Evolutionary conservation across 176 grass and related monocot genomes (phyloP), one percentile per base, ranked within the genome.

Genomic region (Rhynchospora breviuscula): DNA sequence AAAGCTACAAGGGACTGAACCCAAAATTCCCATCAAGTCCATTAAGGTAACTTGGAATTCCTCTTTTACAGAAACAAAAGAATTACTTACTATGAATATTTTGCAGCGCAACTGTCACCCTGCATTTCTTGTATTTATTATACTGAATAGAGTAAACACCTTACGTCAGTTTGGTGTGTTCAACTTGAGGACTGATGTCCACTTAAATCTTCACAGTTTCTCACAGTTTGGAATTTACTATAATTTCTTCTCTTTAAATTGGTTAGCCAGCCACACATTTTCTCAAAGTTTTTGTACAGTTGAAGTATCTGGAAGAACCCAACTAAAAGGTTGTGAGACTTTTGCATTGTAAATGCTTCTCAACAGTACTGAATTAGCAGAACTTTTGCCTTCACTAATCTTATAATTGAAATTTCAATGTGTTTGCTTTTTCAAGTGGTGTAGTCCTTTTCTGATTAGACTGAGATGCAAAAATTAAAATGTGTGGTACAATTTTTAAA

Each of bases 21-120:
- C 87, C 62, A 98, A 93, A 91, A 98, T 95, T 83, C 92, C 92
- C 83, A 91, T 95, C 69, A 84, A 79, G 70, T 77, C 90, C 45
- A 82, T 82, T 35, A 82, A 82, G 33, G 79, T 82, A 46, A 82
- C 19, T 82, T 49, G 12, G 56, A 80, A 59, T 80, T 60, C 19
- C 45, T 4, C 43, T 70, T 15, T 49, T 82, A 29, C 44, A 66
- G 59, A 51, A 40, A 81, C n/a, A 64, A 82, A 63, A 19, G 2
- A 14, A 26, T 81, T 81, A 40, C 59, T 60, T 60, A 74, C 8
- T 12, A 52, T 4, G 23, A 74, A 25, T 4, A 25, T 51, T 51
- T 74, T 74, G 6, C 11, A 8, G 10, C 21, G 49, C 46, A 23
- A 8, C 46, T 74, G 51, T 52, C 46, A 26, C 46, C 10, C 21